Base-by-base conservation (phyloP, 371 early-diverging fungal species). In the Saksenaea vasiformis region DNA sequence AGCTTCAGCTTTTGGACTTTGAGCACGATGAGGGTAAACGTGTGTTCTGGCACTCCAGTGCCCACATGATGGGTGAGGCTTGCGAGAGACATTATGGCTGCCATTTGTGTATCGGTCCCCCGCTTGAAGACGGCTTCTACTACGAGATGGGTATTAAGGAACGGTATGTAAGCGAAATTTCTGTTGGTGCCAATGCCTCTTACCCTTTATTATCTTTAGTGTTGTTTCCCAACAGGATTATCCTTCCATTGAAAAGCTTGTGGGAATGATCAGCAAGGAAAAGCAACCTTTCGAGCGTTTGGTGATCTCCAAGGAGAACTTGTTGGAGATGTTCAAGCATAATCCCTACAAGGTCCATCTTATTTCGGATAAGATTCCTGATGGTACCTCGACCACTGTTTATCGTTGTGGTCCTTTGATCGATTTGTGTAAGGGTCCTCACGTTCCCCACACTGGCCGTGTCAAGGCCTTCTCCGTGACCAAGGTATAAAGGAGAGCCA, bases 41-140 rank as follows among this genome's bases (percentile, higher is more conserved):
- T 72, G 99, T 99, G 14, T 99, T 98, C 79, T 99, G 99, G 99
- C 99, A 99, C 78, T 98, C 98, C n/a, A 95, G 96, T 70, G 99
- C 99, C 2, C 99, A 99, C 81, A 91, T 99, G 73, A 82, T 99
- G 56, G 99, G 99, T 62, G 98, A 98, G 76, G 98, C 99, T 28
- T 95, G 96, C 71, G 97, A 96, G 79, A 88, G 89, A 70, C 95
- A 97, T 84, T 98, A 93, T 72, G 97, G 95, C 59, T 94, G 95
- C 81, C 93, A 96, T 68, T 89, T 99, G 61, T 98, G 98, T 79
- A 90, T 97, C 65, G 99, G 99, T 41, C 99, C 99, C 54, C 99
- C 99, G 55, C 85, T 93, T 60, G 98, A 99, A 67, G 94, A 95
- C 70, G 99, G 99, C 39, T 99, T 99, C 88, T 99, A 94, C 84